phyloP scores from a whole-genome alignment of 306 rosid genomes.

The Sophora flavescens region DNA sequence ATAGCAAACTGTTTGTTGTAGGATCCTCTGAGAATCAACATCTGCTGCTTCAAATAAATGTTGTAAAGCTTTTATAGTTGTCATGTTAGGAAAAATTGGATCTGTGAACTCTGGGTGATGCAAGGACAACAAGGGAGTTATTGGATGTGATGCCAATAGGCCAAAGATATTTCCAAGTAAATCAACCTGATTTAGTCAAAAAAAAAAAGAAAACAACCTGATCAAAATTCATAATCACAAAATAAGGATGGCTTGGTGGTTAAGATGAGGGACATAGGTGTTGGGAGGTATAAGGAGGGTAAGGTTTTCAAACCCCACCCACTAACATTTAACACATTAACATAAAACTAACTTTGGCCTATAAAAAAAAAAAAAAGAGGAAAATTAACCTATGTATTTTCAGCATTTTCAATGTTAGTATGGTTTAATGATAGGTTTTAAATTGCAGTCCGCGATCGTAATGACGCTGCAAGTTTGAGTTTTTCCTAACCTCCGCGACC shows the following conservation, averaged over 20 bases:
- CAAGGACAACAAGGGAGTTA: slow-evolving; percentile 69
- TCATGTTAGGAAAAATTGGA: slow-evolving; percentile 77
- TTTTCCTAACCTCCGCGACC: too few species aligned
- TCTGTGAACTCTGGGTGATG: slow-evolving; percentile 63
- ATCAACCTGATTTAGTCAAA: slow-evolving; percentile 57
- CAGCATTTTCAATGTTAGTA: not conserved
- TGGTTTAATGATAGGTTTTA: too few species aligned
- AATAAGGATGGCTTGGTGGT: too few species aligned
- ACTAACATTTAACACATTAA: too few species aligned
- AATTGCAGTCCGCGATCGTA: too few species aligned
- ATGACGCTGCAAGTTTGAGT: too few species aligned
- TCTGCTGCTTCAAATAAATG: slow-evolving; percentile 62
- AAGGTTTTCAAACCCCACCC: too few species aligned
- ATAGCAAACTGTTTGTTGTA: slow-evolving; percentile 77
- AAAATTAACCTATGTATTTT: not conserved
- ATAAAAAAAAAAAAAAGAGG: too few species aligned
- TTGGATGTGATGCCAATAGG: slow-evolving; percentile 74
- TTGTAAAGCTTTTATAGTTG: slow-evolving; percentile 54
- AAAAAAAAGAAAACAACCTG: slow-evolving; percentile 52
- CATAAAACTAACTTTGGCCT: too few species aligned
- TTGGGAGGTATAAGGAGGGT: too few species aligned
- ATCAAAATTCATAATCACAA: too few species aligned
- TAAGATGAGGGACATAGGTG: too few species aligned
- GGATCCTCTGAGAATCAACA: slow-evolving; percentile 65
- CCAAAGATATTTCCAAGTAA: slow-evolving; percentile 68